These are phyloP conservation scores for Circinella minor DNA, from an alignment of 371 early-diverging fungal genomes.

Conservation along the genomic window DNA sequence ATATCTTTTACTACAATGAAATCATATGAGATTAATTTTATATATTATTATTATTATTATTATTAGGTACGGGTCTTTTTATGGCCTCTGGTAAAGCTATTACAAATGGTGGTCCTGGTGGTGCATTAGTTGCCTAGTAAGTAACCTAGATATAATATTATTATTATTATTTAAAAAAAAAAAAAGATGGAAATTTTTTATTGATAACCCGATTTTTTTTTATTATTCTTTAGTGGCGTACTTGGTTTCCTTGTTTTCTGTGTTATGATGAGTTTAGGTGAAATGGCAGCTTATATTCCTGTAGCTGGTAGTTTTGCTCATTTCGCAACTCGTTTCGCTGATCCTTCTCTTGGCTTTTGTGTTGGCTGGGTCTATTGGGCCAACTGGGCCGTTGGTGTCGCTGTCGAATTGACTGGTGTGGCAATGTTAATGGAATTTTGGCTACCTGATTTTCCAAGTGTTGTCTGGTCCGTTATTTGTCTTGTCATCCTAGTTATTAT, in stretches of 20 bases:
- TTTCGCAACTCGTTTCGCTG: conserved; percentile 84
- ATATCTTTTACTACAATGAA: too few species aligned
- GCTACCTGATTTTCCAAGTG: conserved; percentile 63
- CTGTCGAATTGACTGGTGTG: conserved; percentile 40
- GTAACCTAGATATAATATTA: not conserved
- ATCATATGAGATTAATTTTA: not conserved
- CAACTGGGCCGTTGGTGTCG: conserved; percentile 85
- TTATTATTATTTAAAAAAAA: too few species aligned
- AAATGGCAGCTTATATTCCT: conserved; percentile 87
- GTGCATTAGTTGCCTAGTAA: conserved; percentile 70
- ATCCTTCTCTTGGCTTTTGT: conserved; percentile 81
- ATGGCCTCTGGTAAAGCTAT: conserved; percentile 84
- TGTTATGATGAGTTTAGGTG: conserved; percentile 84
- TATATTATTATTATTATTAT: not conserved
- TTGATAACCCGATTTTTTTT: not conserved
- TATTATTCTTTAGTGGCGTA: conserved; percentile 26
- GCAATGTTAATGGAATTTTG: conserved; percentile 67
- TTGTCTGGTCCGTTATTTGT: conserved; percentile 66
- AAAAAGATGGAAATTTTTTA: too few species aligned
- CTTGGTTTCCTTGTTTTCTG: conserved; percentile 87
- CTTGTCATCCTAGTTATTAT: conserved; percentile 62
- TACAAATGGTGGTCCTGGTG: conserved; percentile 75
- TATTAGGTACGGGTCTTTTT: conserved; percentile 83
- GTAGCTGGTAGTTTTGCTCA: conserved; percentile 85
- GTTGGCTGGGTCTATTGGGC: conserved; percentile 83